phyloP scores from a whole-genome alignment of 495 filamentous ascomycete species.

The Pseudomonodictys pantanalensis region DNA sequence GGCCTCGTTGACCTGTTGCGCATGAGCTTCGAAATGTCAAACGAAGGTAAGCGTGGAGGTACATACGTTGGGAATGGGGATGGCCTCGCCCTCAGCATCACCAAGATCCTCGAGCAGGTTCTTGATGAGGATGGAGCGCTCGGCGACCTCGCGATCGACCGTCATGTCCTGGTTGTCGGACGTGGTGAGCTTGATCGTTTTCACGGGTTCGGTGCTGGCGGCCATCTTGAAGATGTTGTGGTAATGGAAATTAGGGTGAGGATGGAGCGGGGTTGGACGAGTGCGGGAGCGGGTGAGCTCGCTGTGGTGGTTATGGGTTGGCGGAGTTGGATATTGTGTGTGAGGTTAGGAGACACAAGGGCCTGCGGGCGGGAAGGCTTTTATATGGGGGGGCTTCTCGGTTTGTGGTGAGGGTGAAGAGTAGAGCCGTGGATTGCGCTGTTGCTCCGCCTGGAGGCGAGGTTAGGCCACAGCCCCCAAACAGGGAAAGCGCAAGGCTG shows the following conservation, averaged over 20 bases:
- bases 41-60: neutral
- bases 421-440: too few species aligned
- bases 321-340: too few species aligned
- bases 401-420: neutral
- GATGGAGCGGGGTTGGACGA: constrained; percentile 6
- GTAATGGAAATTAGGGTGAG: neutral
- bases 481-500: constrained; percentile 12
- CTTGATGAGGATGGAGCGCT: constrained; percentile 93
- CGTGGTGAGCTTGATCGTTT: constrained; percentile 53
- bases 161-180: constrained; percentile 55
- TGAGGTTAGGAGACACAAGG: too few species aligned
- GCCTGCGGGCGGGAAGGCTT: neutral
- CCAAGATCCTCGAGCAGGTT: constrained; percentile 95
- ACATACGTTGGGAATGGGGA: constrained; percentile 87
- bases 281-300: neutral
- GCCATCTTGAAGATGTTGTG: constrained; percentile 37
- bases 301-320: too few species aligned
- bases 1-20: constrained; percentile 76
- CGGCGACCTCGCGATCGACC: constrained; percentile 77
- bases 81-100: constrained; percentile 59
- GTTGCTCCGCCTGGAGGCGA: constrained; percentile 5
- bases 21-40: constrained; percentile 1
- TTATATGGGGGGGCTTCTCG: neutral
- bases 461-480: constrained; percentile 15
- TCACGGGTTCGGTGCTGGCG: constrained; percentile 1